Percentiles rank a stretch among this genome's conserved stretches.
Evolutionary conservation across 345 rosid genomes (phyloP).

Genomic region (Gossypium stocksii): DNA sequence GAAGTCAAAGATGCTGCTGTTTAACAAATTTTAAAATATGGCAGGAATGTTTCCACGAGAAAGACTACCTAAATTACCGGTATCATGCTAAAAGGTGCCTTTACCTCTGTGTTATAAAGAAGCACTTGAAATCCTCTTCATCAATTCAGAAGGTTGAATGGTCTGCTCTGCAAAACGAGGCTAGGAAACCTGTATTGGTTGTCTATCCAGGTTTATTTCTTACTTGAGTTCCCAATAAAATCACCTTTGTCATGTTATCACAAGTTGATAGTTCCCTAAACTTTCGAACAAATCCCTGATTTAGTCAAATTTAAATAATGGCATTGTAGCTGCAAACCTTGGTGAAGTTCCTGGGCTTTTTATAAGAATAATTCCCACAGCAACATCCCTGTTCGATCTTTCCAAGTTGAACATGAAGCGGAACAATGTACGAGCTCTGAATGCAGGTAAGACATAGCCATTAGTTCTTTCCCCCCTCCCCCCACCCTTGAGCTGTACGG

Average conservation of each 20-base stretch:
- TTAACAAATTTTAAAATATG: not conserved
- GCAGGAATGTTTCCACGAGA: conserved; percentile 88
- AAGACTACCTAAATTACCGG: conserved; percentile 78
- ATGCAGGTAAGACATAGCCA: conserved; percentile 42
- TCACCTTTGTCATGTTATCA: conserved; percentile 3
- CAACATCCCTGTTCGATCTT: conserved; percentile 52
- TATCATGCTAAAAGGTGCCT: conserved; percentile 87
- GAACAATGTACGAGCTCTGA: conserved; percentile 60
- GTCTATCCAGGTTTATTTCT: conserved; percentile 62
- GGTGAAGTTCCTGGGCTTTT: conserved; percentile 52
- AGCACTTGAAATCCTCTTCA: conserved; percentile 45
- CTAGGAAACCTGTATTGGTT: conserved; percentile 75
- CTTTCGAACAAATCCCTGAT: not conserved
- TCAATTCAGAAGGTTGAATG: conserved; percentile 62
- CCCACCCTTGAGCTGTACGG: not conserved
- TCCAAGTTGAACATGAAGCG: conserved; percentile 65
- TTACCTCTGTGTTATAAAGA: conserved; percentile 70
- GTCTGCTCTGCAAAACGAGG: conserved; percentile 79
- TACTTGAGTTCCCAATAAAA: not conserved
- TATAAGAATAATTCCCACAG: conserved; percentile 71
- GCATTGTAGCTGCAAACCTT: conserved; percentile 41
- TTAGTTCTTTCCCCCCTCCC: not conserved
- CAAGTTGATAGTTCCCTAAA: not conserved
- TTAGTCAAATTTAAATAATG: conserved; percentile 15
- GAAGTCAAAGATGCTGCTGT: not conserved